Conservation (phyloP, 2,329 filamentous ascomycete genomes). For the Ceratocystis cacaofunesta region DNA sequence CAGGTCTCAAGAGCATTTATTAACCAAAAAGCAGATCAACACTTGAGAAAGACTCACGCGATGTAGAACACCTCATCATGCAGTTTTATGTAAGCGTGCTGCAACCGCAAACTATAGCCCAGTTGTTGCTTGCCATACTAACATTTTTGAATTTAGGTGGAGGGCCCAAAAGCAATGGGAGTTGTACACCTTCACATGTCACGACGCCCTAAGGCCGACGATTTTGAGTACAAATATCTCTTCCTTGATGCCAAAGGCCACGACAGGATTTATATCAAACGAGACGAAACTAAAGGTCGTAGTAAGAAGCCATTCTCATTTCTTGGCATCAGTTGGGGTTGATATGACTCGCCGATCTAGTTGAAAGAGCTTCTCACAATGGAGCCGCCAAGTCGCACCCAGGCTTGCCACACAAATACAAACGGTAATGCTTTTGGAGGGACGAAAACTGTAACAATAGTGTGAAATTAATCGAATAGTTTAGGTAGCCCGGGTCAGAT, state of each 20-base stretch:
- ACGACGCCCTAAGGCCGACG: constrained; percentile 45
- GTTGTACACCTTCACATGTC: constrained; percentile 66
- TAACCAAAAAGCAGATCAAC: constrained; percentile 14
- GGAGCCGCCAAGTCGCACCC: neutral
- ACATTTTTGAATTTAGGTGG: constrained; percentile 37
- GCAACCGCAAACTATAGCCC: too few species aligned
- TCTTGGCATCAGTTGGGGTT: constrained; percentile 48
- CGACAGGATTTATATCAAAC: constrained; percentile 49
- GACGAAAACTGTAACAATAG: constrained; percentile 1
- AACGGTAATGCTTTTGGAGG: neutral
- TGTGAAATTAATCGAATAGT: neutral
- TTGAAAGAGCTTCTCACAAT: neutral
- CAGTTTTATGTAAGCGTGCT: constrained; percentile 55
- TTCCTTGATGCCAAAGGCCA: constrained; percentile 66
- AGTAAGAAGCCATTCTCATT: constrained; percentile 36
- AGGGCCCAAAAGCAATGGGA: constrained; percentile 61
- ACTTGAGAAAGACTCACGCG: constrained; percentile 12
- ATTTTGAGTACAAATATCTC: constrained; percentile 67
- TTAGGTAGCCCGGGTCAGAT: neutral
- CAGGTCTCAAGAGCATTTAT: neutral
- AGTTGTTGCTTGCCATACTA: neutral
- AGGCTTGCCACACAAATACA: neutral
- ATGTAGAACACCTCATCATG: constrained; percentile 56
- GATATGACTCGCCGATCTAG: neutral
- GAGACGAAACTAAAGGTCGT: constrained; percentile 28